Percentiles rank a stretch among this genome's conserved stretches.
phyloP scores from a whole-genome alignment of 2,329 filamentous ascomycete genomes.

The Trichocomaceae sp. region DNA sequence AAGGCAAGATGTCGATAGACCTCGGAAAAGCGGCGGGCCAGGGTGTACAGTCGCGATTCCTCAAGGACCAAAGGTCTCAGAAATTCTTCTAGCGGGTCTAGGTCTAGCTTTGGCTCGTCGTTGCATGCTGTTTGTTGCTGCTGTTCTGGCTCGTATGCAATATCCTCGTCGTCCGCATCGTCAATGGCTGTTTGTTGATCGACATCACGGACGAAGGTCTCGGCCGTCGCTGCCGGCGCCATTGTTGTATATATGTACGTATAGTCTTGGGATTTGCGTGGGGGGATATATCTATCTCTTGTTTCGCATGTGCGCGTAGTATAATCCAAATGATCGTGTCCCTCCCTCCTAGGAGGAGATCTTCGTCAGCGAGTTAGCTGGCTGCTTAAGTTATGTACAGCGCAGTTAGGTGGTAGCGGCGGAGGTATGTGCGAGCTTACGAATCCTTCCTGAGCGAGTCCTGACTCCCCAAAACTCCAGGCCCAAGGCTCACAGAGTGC shows the following conservation, averaged over 20 bases:
- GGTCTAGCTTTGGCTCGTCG: constrained; percentile 25
- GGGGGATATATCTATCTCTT: background rate
- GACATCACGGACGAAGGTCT: constrained; percentile 8
- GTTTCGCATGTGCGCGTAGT: background rate
- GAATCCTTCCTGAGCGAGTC: background rate
- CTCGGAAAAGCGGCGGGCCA: constrained; percentile 41
- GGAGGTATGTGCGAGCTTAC: background rate
- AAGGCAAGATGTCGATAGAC: constrained; percentile 40
- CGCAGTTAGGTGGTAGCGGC: background rate
- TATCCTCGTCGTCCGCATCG: constrained; percentile 24
- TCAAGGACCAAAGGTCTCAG: constrained; percentile 36
- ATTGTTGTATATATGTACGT: background rate
- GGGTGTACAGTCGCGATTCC: constrained; percentile 38
- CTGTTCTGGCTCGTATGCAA: constrained; percentile 24
- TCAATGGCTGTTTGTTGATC: constrained; percentile 8
- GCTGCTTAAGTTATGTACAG: background rate
- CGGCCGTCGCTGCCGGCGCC: background rate
- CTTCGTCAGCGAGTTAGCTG: background rate
- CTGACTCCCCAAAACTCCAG: too few species aligned
- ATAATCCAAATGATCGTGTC: background rate
- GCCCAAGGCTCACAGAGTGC: background rate
- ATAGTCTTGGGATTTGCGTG: background rate
- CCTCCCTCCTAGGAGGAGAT: background rate
- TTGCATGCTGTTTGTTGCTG: constrained; percentile 9
- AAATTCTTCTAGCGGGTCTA: constrained; percentile 35